Percentiles rank a stretch among this genome's conserved stretches.
Conservation (phyloP, 129 eudicot genomes). For the Helianthus tuberosus region DNA sequence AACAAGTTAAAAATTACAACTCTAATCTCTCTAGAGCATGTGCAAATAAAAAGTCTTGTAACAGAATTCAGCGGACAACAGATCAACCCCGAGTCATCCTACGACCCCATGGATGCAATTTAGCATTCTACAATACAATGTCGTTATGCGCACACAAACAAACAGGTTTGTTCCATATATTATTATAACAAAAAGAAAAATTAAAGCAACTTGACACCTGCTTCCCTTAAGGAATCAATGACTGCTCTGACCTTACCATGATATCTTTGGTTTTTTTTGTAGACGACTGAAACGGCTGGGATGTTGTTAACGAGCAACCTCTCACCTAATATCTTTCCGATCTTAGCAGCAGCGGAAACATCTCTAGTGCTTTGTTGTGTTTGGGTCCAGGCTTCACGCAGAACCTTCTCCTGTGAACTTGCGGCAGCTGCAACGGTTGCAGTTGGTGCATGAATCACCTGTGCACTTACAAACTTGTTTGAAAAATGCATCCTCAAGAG, state of each 20-base stretch:
- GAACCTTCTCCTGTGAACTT: conserved; percentile 66
- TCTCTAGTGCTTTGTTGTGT: conserved; percentile 59
- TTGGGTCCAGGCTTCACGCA: conserved; percentile 50
- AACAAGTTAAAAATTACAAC: not conserved
- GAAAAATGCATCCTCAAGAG: conserved; percentile 47
- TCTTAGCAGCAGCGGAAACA: conserved; percentile 71
- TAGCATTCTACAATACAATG: not conserved
- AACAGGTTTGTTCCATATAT: not conserved
- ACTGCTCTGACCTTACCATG: too few relatives aligned
- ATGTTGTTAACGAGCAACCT: conserved; percentile 49
- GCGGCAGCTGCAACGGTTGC: conserved; percentile 83
- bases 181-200: conserved; percentile 9
- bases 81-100: not conserved
- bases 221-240: too few relatives aligned
- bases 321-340: conserved; percentile 66
- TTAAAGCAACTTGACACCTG: too few relatives aligned
- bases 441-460: conserved; percentile 76
- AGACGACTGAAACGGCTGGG: conserved; percentile 76
- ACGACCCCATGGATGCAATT: not conserved
- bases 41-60: not conserved
- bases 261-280: conserved; percentile 76
- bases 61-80: not conserved
- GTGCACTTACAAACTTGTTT: conserved; percentile 62
- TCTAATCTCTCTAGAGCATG: not conserved
- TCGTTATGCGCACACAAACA: not conserved